Evolutionary conservation across 1,284 basidiomycete species (phyloP), one percentile per base, ranked within the genome.

Genomic region (Anthracocystis panici-leucophaei): DNA sequence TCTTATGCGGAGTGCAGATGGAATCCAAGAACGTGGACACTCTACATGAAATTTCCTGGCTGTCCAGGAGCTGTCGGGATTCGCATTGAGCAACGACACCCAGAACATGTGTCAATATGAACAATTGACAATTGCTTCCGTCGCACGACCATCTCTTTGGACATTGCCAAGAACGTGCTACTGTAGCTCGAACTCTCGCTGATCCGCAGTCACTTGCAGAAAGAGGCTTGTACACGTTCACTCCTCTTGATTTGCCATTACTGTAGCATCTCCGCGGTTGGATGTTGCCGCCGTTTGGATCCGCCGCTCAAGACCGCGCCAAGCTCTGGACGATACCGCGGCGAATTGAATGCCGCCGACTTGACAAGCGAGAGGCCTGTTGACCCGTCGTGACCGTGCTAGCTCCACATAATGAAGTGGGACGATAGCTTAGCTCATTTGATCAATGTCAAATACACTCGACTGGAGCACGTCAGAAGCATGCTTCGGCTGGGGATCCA

Each of bases 1-100:
- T 52, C 5, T 2, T 20, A 40, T 68, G 59, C 65, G 65, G 65
- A 68, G 65, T 68, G 59, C 65, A 58, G 59, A 62, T 18, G 9
- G 59, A 55, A 50, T 42, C 29, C 52, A 62, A 58, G 59, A 68
- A 68, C 65, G 65, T 68, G 65, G 55, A 58, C 65, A 62, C 23
- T n/a, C 3, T 68, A 59, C 59, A 68, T 62, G 65, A 62, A 57
- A 49, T 45, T 20, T 38, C n/a, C 18, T 27, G 54, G n/a, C 63
- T 20, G 52, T 57, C 57, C 29, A 55, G 40, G 35, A 60, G 29
- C 53, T 57, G 65, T 48, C 55, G 21, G 21, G 25, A 9, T n/a
- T 35, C 50, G 21, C 40, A 48, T 21, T 8, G 4, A 35, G 16
- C 1, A 5, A 21, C n/a, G 31, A 60, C 64, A 66, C 48, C 57